phyloP scores from a whole-genome alignment of 768 basidiomycete species.

The Termitomyces sp. region DNA sequence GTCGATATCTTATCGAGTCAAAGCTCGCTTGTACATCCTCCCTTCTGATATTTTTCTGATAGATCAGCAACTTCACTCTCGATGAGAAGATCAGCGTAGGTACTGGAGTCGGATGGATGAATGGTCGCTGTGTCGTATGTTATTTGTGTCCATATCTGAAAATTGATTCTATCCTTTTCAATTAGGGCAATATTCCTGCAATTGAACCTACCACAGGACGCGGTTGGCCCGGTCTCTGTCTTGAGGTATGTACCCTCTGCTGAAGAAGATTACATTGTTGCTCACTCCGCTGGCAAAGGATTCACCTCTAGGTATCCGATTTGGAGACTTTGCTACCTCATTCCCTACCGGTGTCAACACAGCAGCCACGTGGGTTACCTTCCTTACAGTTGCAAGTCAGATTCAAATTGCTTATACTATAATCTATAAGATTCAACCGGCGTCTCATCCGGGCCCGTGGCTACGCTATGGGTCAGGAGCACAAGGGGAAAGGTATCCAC shows the following conservation, averaged over 20 bases:
- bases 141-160: not conserved
- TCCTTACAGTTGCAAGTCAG: not conserved
- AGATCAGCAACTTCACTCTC: constrained; percentile 47
- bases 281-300: constrained; percentile 30
- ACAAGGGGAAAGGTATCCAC: constrained; percentile 79
- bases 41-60: constrained; percentile 1
- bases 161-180: not conserved
- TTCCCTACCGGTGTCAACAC: constrained; percentile 85
- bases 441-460: constrained; percentile 74
- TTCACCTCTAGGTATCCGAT: constrained; percentile 75
- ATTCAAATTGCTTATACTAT: not conserved
- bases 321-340: constrained; percentile 64
- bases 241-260: constrained; percentile 41
- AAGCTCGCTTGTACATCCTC: not conserved
- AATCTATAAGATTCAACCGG: constrained; percentile 57
- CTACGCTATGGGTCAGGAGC: constrained; percentile 75
- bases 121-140: constrained; percentile 62
- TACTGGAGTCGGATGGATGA: constrained; percentile 64
- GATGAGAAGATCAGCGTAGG: constrained; percentile 61
- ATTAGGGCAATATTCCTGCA: constrained; percentile 51
- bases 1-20: not conserved
- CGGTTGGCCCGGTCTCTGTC: constrained; percentile 67
- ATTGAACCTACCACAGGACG: constrained; percentile 34
- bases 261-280: not conserved
- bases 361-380: constrained; percentile 62